Conservation (phyloP, 345 rosid genomes). For the Eucalyptus melliodora region DNA sequence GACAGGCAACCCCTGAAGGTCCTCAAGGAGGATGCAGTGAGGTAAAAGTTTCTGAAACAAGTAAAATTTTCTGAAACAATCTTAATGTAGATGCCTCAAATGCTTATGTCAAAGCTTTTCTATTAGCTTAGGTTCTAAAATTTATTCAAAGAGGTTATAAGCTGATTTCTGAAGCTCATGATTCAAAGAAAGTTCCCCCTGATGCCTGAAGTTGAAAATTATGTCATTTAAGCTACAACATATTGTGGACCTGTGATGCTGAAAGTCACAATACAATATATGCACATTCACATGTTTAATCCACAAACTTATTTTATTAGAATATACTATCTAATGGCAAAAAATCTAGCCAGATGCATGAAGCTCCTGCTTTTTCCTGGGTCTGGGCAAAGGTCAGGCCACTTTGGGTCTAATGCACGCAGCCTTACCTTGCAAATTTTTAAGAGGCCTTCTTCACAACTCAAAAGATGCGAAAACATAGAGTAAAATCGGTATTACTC, state of each 20-base stretch:
- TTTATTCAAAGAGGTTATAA: background rate
- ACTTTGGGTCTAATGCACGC: background rate
- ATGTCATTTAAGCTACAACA: background rate
- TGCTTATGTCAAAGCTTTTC: background rate
- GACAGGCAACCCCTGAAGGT: constrained; percentile 79
- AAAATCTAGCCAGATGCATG: background rate
- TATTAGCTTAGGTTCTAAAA: background rate
- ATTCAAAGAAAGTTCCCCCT: background rate
- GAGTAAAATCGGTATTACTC: background rate
- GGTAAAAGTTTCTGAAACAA: constrained; percentile 17
- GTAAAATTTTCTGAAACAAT: constrained; percentile 11
- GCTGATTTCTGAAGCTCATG: background rate
- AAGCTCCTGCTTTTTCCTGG: background rate
- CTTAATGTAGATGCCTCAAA: background rate
- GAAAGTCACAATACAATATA: background rate
- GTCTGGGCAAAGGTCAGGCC: background rate
- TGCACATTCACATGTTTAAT: background rate
- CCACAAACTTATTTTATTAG: background rate
- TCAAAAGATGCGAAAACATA: background rate
- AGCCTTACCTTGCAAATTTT: background rate
- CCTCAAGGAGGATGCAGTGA: constrained; percentile 87
- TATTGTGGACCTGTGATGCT: background rate
- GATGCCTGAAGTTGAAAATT: background rate
- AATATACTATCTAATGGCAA: background rate
- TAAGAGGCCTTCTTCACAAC: background rate